Evolutionary conservation across 768 basidiomycete species (phyloP), one percentile per base, ranked within the genome.

Genomic region (Panellus pusillus): DNA sequence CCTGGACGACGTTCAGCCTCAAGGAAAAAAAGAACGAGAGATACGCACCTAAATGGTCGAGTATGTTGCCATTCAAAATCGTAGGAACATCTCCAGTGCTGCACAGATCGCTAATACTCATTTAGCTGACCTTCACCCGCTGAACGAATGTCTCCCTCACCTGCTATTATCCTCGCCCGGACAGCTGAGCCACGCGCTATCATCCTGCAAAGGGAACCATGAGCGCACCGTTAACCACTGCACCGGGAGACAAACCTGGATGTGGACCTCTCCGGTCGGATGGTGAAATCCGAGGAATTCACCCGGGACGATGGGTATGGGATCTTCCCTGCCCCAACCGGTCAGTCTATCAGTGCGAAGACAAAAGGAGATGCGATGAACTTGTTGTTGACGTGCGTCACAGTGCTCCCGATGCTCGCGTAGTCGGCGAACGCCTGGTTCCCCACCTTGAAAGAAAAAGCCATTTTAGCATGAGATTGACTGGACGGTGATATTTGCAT

Each of bases 391-490:
- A 88, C 79, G 61, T 81, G 84, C 0, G 77, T 82, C 42, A 86
- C 58, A 12, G 68, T 47, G 18, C 75, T 36, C 49, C 80, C 67
- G 7, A 75, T 69, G 56, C 86, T 83, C 43, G 86, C 78, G 59
- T 81, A 83, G 62, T 83, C 58, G 0, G 83, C 84, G 57, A 86
- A 88, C 1, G 72, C 80, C 62, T 78, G 77, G 65, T 86, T 85
- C 12, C 85, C 83, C 28, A 77, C 76, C 76, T 35, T 35, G 32
- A 9, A 14, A 32, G 6, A 32, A 32, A 8, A 24, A 24, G 6
- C 24, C 24, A 24, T 24, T 24, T 24, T 6, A 24, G 24, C 24
- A 24, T 24, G 3, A 6, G 24, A 24, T 2, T 24, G 24, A 24
- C 24, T 24, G 24, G 6, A 24, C 24, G 24, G 6, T 24, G 6